phyloP scores from a whole-genome alignment of 495 filamentous ascomycete species.

The Tuber brumale region DNA sequence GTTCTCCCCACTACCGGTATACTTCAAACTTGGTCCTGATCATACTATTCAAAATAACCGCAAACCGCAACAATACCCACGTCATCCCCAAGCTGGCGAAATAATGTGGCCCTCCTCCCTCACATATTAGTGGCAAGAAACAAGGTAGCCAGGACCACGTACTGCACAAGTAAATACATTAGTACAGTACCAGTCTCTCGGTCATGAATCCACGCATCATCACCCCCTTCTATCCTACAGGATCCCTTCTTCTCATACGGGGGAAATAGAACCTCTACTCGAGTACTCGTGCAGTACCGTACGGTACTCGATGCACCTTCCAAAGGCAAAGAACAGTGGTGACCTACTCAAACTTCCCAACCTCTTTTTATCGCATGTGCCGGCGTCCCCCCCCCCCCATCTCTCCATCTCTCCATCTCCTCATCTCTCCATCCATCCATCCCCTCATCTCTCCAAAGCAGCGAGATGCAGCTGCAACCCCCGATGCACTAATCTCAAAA shows the following conservation, averaged over 20 bases:
- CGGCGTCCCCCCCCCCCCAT: not conserved
- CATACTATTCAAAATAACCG: not conserved
- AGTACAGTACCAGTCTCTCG: not conserved
- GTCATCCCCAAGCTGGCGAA: not conserved
- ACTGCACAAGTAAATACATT: not conserved
- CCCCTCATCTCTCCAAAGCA: not conserved
- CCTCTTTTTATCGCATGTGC: not conserved
- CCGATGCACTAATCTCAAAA: not conserved
- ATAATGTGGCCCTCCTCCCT: not conserved
- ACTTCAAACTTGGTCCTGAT: not conserved
- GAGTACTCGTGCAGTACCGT: too few species aligned
- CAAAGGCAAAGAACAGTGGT: not conserved
- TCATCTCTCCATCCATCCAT: slow-evolving; percentile 1
- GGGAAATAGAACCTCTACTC: not conserved
- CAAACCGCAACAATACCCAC: not conserved
- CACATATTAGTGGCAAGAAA: not conserved
- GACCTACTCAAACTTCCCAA: not conserved
- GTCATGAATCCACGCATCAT: not conserved
- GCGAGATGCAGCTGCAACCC: not conserved
- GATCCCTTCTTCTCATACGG: too few species aligned
- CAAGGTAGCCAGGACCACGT: not conserved
- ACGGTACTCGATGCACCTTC: not conserved
- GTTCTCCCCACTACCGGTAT: not conserved
- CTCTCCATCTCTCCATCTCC: not conserved
- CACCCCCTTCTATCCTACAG: not conserved